Percentiles rank a stretch among this genome's conserved stretches.
phyloP scores from a whole-genome alignment of 2,329 filamentous ascomycete species.

The Zarea fungicola region DNA sequence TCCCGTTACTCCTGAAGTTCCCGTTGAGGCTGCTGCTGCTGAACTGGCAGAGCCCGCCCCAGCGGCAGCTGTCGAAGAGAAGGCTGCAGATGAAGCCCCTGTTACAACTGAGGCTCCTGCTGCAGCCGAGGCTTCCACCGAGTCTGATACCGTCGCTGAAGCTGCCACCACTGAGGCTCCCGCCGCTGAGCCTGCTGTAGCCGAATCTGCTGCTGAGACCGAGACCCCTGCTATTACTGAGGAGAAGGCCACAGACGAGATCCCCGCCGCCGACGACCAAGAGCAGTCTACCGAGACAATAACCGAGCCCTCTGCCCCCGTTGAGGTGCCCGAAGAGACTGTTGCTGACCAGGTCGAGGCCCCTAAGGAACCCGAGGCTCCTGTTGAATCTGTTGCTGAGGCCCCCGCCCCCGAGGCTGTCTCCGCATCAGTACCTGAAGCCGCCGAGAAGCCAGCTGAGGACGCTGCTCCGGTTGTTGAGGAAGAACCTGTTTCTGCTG shows the following conservation, averaged over 20 bases:
- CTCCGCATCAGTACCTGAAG: too few species aligned
- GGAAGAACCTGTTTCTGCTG: neutral
- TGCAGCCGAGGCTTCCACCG: neutral
- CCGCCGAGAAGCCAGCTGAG: too few species aligned
- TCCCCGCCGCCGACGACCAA: neutral
- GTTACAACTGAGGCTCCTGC: neutral
- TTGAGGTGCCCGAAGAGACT: too few species aligned
- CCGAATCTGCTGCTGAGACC: neutral
- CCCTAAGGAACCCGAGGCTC: too few species aligned
- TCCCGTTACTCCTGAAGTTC: neutral
- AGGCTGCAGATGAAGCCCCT: slow-evolving; percentile 16
- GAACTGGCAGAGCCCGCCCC: slow-evolving; percentile 8
- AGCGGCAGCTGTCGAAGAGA: neutral
- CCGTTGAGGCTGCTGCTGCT: slow-evolving; percentile 4
- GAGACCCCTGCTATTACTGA: neutral
- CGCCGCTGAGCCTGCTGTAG: neutral
- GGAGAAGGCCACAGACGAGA: neutral
- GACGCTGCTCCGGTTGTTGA: too few species aligned
- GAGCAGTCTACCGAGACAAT: too few species aligned
- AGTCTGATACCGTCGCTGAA: too few species aligned
- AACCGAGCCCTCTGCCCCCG: too few species aligned
- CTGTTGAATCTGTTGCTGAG: too few species aligned
- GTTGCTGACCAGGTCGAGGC: too few species aligned
- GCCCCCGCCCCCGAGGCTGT: too few species aligned
- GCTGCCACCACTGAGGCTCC: neutral